These are phyloP conservation scores for Puccinia novopanici DNA, from an alignment of 1,284 basidiomycete species.

Conservation along the genomic window DNA sequence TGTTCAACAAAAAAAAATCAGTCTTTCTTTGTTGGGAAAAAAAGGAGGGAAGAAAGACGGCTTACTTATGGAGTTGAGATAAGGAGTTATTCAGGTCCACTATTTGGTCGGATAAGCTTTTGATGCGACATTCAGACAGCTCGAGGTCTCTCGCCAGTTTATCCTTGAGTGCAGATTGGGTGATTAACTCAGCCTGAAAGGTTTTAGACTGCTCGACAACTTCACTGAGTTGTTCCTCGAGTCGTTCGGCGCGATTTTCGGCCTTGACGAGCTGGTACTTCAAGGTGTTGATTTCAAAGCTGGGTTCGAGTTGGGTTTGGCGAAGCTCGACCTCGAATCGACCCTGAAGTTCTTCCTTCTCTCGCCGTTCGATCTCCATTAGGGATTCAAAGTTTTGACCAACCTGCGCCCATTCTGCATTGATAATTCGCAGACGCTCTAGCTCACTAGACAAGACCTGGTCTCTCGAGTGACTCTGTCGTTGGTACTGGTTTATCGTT, in stretches of 20 bases:
- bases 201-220: not conserved
- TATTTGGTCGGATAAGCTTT: constrained; percentile 10
- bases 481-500: not conserved
- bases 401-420: constrained; percentile 34
- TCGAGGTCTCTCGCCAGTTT: constrained; percentile 6
- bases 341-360: constrained; percentile 32
- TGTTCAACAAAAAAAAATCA: not conserved
- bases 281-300: constrained; percentile 33
- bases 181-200: constrained; percentile 7
- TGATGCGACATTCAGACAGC: constrained; percentile 12
- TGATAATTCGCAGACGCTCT: not conserved
- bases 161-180: constrained; percentile 8
- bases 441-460: not conserved
- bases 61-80: constrained; percentile 25
- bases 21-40: not conserved
- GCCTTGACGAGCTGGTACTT: constrained; percentile 35
- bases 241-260: constrained; percentile 20
- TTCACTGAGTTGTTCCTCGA: constrained; percentile 27
- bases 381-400: constrained; percentile 26
- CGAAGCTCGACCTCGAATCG: constrained; percentile 10
- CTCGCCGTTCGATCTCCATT: constrained; percentile 33
- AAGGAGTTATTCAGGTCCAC: not conserved
- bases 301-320: constrained; percentile 26
- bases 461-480: not conserved
- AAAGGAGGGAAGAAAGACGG: not conserved